A percentile compares a stretch with the other conserved stretches of the same genome.
phyloP scores from a whole-genome alignment of 2,329 filamentous ascomycete genomes.

The Phialophora chinensis region DNA sequence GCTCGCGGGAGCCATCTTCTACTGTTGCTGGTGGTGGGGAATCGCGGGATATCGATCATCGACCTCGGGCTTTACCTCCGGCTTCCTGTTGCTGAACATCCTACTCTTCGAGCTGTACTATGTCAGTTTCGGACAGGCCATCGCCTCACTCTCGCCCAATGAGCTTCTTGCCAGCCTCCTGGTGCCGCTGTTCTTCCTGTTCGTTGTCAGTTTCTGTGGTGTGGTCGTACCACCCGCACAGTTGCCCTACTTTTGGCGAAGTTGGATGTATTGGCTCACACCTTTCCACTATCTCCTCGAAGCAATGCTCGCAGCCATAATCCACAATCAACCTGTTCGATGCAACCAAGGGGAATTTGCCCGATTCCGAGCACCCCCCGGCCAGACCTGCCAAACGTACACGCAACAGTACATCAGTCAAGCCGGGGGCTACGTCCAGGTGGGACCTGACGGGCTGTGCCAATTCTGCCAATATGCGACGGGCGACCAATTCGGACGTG shows the following conservation, averaged over 20 bases:
- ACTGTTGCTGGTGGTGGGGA: slow-evolving; percentile 68
- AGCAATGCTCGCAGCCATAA: slow-evolving; percentile 70
- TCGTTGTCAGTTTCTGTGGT: slow-evolving; percentile 74
- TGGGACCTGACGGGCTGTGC: slow-evolving; percentile 55
- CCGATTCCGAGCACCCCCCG: slow-evolving; percentile 59
- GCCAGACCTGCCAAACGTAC: slow-evolving; percentile 67
- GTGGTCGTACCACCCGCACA: slow-evolving; percentile 71
- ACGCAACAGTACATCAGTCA: slow-evolving; percentile 58
- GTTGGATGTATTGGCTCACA: slow-evolving; percentile 71
- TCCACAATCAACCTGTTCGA: slow-evolving; percentile 68
- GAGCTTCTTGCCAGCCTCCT: slow-evolving; percentile 69
- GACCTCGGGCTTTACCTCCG: slow-evolving; percentile 60
- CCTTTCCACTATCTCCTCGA: slow-evolving; percentile 82
- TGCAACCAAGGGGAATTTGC: slow-evolving; percentile 72
- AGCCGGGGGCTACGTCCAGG: slow-evolving; percentile 55
- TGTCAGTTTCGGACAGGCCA: slow-evolving; percentile 62
- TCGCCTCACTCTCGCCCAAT: slow-evolving; percentile 70
- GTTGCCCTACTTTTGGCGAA: slow-evolving; percentile 70
- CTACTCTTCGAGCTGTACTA: slow-evolving; percentile 70
- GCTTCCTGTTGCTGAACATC: slow-evolving; percentile 64
- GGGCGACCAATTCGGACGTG: slow-evolving; percentile 50
- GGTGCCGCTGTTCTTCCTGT: slow-evolving; percentile 73
- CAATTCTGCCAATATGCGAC: slow-evolving; percentile 51
- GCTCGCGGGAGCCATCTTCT: slow-evolving; percentile 69
- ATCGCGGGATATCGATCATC: slow-evolving; percentile 59